These are phyloP conservation scores for Pyrrhoderma noxium DNA, from an alignment of 1,284 basidiomycete genomes.

Conservation along the genomic window DNA sequence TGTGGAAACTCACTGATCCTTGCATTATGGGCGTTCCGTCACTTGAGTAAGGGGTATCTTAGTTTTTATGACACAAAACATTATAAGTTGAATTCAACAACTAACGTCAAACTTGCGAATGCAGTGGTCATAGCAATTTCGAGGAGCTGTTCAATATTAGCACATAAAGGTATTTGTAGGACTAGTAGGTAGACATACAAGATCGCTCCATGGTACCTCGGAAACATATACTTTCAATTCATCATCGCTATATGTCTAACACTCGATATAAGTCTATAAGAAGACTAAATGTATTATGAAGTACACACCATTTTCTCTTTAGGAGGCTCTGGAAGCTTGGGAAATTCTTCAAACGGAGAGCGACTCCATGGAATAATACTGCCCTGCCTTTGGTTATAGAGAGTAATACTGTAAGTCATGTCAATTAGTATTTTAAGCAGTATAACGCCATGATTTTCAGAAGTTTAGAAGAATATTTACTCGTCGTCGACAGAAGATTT, in stretches of 20 bases:
- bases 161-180: neutral
- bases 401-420: conserved; percentile 1
- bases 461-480: neutral
- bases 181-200: conserved; percentile 5
- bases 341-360: conserved; percentile 13
- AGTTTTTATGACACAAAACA: neutral
- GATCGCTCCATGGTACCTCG: conserved; percentile 15
- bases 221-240: conserved; percentile 14
- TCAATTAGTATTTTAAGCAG: neutral
- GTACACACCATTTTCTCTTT: conserved; percentile 1
- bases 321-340: neutral
- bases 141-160: conserved; percentile 10
- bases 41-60: conserved; percentile 1
- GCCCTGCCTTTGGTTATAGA: conserved; percentile 12
- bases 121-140: conserved; percentile 19
- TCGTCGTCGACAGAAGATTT: conserved; percentile 14
- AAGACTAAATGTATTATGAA: neutral
- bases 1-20: conserved; percentile 17
- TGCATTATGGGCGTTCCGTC: conserved; percentile 16
- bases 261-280: no score
- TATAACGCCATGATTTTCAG: neutral
- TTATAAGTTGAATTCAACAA: neutral
- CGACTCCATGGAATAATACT: conserved; percentile 13
- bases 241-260: conserved; percentile 5
- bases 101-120: conserved; percentile 18